Conservation (phyloP, 164 flowering plant species). For the Magnolia kwangsiensis region DNA sequence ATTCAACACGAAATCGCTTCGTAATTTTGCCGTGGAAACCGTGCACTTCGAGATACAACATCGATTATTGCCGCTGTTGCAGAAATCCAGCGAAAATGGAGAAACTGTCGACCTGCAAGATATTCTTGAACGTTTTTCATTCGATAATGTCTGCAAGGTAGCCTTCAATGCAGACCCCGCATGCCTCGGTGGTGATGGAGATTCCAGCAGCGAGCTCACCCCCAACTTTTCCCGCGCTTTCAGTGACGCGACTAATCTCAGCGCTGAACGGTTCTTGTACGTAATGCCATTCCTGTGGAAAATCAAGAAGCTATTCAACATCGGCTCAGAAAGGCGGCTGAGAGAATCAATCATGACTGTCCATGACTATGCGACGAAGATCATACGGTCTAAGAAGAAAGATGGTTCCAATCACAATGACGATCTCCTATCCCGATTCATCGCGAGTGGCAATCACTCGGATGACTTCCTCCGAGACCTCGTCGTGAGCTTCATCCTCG, state of each 20-base stretch:
- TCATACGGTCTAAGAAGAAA: constrained; percentile 35
- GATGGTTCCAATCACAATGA: background rate
- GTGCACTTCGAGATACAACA: constrained; percentile 12
- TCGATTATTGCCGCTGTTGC: background rate
- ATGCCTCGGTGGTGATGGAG: constrained; percentile 27
- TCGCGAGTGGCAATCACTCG: constrained; percentile 23
- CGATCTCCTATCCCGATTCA: constrained; percentile 47
- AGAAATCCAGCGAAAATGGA: background rate
- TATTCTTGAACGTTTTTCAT: constrained; percentile 51
- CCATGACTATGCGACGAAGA: constrained; percentile 47
- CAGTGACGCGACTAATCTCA: constrained; percentile 50
- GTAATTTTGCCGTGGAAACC: too few species aligned
- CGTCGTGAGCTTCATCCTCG: constrained; percentile 44
- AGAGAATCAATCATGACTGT: constrained; percentile 37
- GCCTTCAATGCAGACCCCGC: constrained; percentile 48
- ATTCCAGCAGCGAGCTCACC: background rate
- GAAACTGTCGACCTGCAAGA: constrained; percentile 45
- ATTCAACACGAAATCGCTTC: too few species aligned
- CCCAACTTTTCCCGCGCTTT: constrained; percentile 46
- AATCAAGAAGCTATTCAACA: constrained; percentile 34
- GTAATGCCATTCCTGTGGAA: constrained; percentile 25
- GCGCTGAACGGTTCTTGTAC: constrained; percentile 40
- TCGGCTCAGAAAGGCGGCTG: constrained; percentile 53
- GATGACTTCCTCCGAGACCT: constrained; percentile 42
- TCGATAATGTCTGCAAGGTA: constrained; percentile 53